Conservation (phyloP, 805 yeast species). For the Wickerhamomyces xylosicus region DNA sequence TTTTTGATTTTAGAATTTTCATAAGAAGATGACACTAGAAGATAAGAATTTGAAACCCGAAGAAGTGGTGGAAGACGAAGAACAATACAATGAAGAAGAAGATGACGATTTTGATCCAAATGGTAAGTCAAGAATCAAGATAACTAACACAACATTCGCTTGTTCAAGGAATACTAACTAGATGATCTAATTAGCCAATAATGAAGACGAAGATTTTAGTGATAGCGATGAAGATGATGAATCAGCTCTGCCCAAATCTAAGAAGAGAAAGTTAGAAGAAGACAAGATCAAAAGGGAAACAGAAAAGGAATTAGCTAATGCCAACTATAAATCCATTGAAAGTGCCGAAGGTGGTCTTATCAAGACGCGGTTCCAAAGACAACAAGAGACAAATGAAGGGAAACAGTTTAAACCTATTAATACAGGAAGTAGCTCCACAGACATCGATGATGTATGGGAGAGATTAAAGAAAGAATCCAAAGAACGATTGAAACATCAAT, state of each 20-base stretch:
- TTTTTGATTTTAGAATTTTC: no score
- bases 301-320: constrained; percentile 20
- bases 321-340: constrained; percentile 41
- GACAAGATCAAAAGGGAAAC: constrained; percentile 19
- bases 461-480: constrained; percentile 31
- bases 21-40: background rate
- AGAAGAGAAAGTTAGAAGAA: constrained; percentile 11
- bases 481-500: constrained; percentile 16
- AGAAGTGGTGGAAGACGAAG: constrained; percentile 20
- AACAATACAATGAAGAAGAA: constrained; percentile 42
- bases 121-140: constrained; percentile 12
- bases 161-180: background rate
- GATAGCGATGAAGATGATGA: constrained; percentile 17
- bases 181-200: background rate
- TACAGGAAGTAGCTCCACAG: constrained; percentile 18
- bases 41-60: constrained; percentile 1
- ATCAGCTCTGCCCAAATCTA: background rate
- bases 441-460: constrained; percentile 45
- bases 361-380: constrained; percentile 58
- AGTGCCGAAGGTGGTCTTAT: constrained; percentile 53
- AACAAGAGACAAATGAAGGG: constrained; percentile 27
- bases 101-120: constrained; percentile 49
- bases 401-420: constrained; percentile 12
- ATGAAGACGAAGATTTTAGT: constrained; percentile 10
- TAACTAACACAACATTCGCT: background rate